A percentile compares a stretch with the other conserved stretches of the same genome.
Evolutionary conservation across 2,329 filamentous ascomycete genomes (phyloP).

Genomic region (Rugonectria rugulosa): DNA sequence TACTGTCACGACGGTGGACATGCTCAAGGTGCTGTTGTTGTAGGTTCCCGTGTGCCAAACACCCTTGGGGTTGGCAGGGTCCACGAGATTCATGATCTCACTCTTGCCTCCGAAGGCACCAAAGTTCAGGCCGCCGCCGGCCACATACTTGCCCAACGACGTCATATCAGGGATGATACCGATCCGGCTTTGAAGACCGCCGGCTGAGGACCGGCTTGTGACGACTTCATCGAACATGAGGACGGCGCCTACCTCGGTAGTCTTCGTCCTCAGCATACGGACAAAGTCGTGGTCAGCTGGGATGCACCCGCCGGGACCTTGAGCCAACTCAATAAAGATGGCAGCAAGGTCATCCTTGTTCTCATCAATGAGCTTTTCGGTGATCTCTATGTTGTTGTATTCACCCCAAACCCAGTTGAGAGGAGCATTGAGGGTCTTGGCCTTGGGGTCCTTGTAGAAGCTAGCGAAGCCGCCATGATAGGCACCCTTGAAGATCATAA

Average conservation of each 20-base stretch:
- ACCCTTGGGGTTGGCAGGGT: conserved; percentile 49
- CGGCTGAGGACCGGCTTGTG: conserved; percentile 62
- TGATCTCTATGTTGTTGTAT: conserved; percentile 65
- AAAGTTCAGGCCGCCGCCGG: conserved; percentile 68
- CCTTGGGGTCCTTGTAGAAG: conserved; percentile 36
- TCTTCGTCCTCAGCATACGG: neutral
- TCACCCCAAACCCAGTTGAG: conserved; percentile 64
- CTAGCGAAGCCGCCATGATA: conserved; percentile 44
- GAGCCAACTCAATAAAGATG: conserved; percentile 70
- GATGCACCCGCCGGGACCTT: conserved; percentile 66
- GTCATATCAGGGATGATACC: conserved; percentile 64
- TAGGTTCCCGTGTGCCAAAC: conserved; percentile 67
- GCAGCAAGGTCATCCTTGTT: conserved; percentile 56
- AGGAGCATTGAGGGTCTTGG: conserved; percentile 50
- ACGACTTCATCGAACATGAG: conserved; percentile 76
- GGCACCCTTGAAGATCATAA: conserved; percentile 58
- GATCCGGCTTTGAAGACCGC: conserved; percentile 53
- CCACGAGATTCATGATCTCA: conserved; percentile 64
- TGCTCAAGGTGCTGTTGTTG: conserved; percentile 69
- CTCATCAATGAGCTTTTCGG: conserved; percentile 48
- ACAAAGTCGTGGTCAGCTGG: conserved; percentile 59
- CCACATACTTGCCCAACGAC: conserved; percentile 68
- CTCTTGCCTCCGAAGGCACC: conserved; percentile 69
- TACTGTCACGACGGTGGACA: conserved; percentile 57
- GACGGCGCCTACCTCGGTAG: conserved; percentile 53